Base-by-base conservation (phyloP, 306 rosid species). In the Betula pendula region DNA sequence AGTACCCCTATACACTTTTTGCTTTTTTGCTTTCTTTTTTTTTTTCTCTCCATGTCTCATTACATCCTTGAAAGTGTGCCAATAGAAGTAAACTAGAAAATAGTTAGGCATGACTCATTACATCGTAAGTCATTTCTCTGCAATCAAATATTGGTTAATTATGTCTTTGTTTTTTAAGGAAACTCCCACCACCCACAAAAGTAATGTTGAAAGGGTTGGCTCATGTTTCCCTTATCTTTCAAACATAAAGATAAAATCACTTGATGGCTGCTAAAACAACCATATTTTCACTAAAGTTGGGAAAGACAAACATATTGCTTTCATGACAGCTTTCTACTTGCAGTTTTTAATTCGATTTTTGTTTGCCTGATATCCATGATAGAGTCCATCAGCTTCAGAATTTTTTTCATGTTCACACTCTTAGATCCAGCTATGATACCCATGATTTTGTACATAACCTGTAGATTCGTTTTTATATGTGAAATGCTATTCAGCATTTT, bases 281-380 rank as follows among this genome's bases (percentile, higher is more conserved):
- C 17, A 49, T 65, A 29, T 29, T 49, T 59, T n/a, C 8, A 47
- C 43, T 68, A 16, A 47, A 38, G 45, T 42, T 45, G 5, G 72
- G 77, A 22, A 69, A 33, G 84, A 82, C 81, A 77, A 84, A 48
- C 55, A 50, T 1, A 79, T 45, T 70, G 69, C 58, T 75, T 72
- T 81, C 83, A 76, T 50, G 71, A 70, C 77, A 40, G 78, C 74
- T 62, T 73, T 62, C 50, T 33, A 48, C 4, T 22, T 25, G 19
- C 8, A 8, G 2, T 33, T 33, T 56, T 56, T 27, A 25, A 25
- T 14, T 40, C 12, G 20, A 42, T 73, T 12, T 10, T 25, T 5
- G 17, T 6, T 27, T 59, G 67, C 40, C 16, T 59, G 35, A 58
- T 11, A 1, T 58, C 16, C 6, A 25, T 58, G 33, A 56, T 10